Base-by-base conservation (phyloP, 352 stramenopile species). In the Globisporangium lucens region DNA sequence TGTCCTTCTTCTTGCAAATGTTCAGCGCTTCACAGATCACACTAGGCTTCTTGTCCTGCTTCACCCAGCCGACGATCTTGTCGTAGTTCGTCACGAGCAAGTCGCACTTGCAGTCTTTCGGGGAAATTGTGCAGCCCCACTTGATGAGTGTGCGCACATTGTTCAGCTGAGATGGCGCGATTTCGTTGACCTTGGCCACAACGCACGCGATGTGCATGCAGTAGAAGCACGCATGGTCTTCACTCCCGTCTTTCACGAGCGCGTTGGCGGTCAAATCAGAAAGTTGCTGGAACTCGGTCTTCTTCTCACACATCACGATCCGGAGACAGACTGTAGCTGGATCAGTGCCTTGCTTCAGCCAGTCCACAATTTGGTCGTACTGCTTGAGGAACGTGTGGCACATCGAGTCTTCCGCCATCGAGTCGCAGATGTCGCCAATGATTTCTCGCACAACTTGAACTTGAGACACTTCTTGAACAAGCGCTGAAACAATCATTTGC, bases 371-470 rank as follows among this genome's bases (percentile, higher is more conserved):
- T 27, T 85, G 72, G 63, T 95, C 85, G 56, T 79, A 94, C 60
- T 80, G 79, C 51, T 91, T 87, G 9, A 93, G 53, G 68, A 95
- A 89, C 52, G 72, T 74, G 73, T 93, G 87, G 76, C 87, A 95
- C 80, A 84, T 89, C 6, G 85, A 94, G 61, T 91, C 82, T 4
- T 68, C 53, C 17, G 80, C 62, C 80, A 92, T 89, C 53, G 80
- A 80, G 53, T 90, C 76, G 65, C 85, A 94, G 30, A 94, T 68
- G 64, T 94, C 85, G 56, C 80, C 85, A 10, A 94, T 89, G 61
- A 94, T 87, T 9, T 77, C 80, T 60, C 83, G 82, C 29, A 90
- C 83, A 61, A 88, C 71, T 66, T 92, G 65, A 29, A 94, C 83
- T 43, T 85, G 71, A 35, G 82, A 77, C 61, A 89, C 57, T 59